Evolutionary conservation across 306 rosid species (phyloP).

Genomic region (Biancaea sappan): DNA sequence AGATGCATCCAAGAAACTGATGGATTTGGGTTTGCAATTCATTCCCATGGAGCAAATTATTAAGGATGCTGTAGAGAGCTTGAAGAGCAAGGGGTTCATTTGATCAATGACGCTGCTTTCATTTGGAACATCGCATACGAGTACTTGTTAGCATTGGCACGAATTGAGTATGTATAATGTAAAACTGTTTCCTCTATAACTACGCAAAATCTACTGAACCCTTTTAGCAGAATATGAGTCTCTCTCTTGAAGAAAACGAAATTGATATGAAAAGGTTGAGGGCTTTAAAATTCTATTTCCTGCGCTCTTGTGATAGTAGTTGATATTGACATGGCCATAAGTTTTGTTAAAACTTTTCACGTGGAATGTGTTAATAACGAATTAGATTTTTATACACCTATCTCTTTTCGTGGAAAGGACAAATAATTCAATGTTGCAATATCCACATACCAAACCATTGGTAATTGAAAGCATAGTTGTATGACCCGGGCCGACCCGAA

Average conservation of each 20-base stretch:
- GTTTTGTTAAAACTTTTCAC: too few species aligned
- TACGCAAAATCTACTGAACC: slow-evolving; percentile 1
- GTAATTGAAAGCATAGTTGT: too few species aligned
- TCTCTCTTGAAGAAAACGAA: neutral
- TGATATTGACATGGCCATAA: too few species aligned
- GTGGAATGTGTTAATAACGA: too few species aligned
- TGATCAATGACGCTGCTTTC: slow-evolving; percentile 28
- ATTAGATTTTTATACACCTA: too few species aligned
- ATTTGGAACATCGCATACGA: slow-evolving; percentile 6
- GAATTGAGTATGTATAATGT: slow-evolving; percentile 13
- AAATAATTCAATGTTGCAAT: too few species aligned
- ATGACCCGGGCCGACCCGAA: too few species aligned
- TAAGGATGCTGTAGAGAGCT: slow-evolving; percentile 79
- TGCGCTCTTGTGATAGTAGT: neutral
- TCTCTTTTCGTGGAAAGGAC: too few species aligned
- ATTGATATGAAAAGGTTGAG: neutral
- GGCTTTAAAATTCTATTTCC: neutral
- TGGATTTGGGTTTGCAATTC: slow-evolving; percentile 76
- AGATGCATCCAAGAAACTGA: slow-evolving; percentile 62
- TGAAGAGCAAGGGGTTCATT: slow-evolving; percentile 72
- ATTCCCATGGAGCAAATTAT: slow-evolving; percentile 84
- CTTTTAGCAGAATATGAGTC: neutral
- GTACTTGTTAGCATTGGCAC: neutral
- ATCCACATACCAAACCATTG: too few species aligned
- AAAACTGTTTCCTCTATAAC: slow-evolving; percentile 3